Evolutionary conservation across 2,329 filamentous ascomycete genomes (phyloP), one percentile per base, ranked within the genome.

Genomic region (Ophiostoma triangulosporum): DNA sequence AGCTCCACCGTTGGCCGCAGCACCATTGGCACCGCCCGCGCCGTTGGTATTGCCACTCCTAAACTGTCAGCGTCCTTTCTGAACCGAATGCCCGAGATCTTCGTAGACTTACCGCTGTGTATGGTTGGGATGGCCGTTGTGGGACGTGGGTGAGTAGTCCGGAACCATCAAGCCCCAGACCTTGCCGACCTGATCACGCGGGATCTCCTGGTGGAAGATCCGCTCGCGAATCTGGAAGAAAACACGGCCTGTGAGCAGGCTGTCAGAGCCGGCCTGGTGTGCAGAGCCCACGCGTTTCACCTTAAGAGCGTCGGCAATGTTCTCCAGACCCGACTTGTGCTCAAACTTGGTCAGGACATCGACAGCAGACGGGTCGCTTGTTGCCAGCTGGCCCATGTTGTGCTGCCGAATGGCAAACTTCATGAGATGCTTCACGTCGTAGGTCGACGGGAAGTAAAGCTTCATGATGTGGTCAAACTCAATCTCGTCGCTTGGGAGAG

Each of bases 391-490:
- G 64, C 70, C 78, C 50, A 77, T 76, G 53, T 79, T 78, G 64
- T 85, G 79, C 52, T 84, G 77, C 61, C 79, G 79, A 59, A 86
- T 84, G 27, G 88, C 89, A 63, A 89, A 83, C 66, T 95, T 95
- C 80, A 96, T 91, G 38, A 98, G 78, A 66, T 93, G 95, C 71
- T 98, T 98, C 61, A 98, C 93, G 65, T 98, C 93, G 66, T 93
- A 95, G 0, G 95, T 81, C 17, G 84, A 84, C 0, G 93, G 93
- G 67, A 98, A 98, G 74, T 91, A 97, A 48, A 88, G 84, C 64
- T 87, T 87, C 69, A 97, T 88, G 48, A 91, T 79, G 62, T 84
- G 80, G 65, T 94, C 86, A 66, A 97, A 98, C 58, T 93, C 84
- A 50, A 83, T 78, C 66, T 97, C 93, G 60, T 95, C 88, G 61